Evolutionary conservation across 306 rosid species (phyloP).

Genomic region (Vachellia collinsii): DNA sequence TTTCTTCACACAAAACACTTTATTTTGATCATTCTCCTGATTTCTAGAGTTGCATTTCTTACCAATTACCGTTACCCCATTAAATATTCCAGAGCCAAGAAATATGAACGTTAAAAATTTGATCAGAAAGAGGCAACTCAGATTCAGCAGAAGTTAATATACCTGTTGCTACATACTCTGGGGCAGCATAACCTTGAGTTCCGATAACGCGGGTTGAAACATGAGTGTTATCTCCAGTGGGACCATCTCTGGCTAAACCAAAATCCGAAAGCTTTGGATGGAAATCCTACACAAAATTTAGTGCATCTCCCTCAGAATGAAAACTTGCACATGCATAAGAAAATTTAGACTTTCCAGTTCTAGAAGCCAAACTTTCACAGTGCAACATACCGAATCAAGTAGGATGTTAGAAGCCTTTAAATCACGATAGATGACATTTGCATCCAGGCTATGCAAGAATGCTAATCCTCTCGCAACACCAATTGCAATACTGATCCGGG

Average conservation of each 20-base stretch:
- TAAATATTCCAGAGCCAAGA: background rate
- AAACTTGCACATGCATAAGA: slow-evolving; percentile 8
- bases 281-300: slow-evolving; percentile 67
- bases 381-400: slow-evolving; percentile 75
- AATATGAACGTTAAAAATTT: background rate
- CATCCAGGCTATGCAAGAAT: slow-evolving; percentile 69
- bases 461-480: slow-evolving; percentile 78
- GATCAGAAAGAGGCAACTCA: slow-evolving; percentile 15
- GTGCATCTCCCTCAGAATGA: slow-evolving; percentile 34
- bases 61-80: background rate
- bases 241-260: slow-evolving; percentile 96
- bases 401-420: slow-evolving; percentile 91
- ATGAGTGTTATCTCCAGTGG: slow-evolving; percentile 93
- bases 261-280: slow-evolving; percentile 87
- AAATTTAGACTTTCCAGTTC: slow-evolving; percentile 3
- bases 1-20: no score
- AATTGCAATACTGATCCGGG: slow-evolving; percentile 70
- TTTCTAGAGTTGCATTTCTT: background rate
- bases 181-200: slow-evolving; percentile 97
- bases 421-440: slow-evolving; percentile 91
- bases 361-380: slow-evolving; percentile 16
- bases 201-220: slow-evolving; percentile 91
- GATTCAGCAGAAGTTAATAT: slow-evolving; percentile 3
- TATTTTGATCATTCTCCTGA: background rate
- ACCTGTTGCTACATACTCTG: slow-evolving; percentile 97